phyloP scores from a whole-genome alignment of 371 early-diverging fungal species.

The Mucor mucedo region DNA sequence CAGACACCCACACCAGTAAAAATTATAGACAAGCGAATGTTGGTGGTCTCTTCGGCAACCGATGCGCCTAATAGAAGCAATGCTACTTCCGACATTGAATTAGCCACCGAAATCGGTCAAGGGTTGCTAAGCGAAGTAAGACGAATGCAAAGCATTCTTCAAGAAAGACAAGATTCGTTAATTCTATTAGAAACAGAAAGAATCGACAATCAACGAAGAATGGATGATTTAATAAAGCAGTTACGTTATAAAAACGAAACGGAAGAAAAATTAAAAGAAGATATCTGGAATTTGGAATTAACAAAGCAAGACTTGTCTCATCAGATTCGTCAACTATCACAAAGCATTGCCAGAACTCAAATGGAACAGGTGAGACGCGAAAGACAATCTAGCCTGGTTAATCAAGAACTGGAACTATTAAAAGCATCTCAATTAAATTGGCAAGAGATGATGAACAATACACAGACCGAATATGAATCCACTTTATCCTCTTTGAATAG shows the following conservation, averaged over 20 bases:
- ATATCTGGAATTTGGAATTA: conserved; percentile 45
- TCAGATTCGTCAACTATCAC: conserved; percentile 55
- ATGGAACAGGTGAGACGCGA: conserved; percentile 56
- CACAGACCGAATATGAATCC: conserved; percentile 30
- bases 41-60: conserved; percentile 7
- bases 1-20: not conserved
- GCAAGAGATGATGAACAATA: conserved; percentile 20
- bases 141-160: conserved; percentile 44
- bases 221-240: conserved; percentile 58
- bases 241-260: conserved; percentile 51
- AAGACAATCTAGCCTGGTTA: conserved; percentile 48
- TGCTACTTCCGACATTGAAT: conserved; percentile 27
- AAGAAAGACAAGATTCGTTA: conserved; percentile 59
- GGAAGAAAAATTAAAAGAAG: conserved; percentile 49
- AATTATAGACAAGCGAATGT: conserved; percentile 2
- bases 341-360: conserved; percentile 41
- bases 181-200: conserved; percentile 58
- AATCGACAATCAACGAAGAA: conserved; percentile 56
- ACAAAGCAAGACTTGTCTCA: conserved; percentile 44
- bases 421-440: conserved; percentile 24
- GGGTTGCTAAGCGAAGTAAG: conserved; percentile 46
- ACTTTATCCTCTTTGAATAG: conserved; percentile 21
- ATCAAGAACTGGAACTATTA: conserved; percentile 49
- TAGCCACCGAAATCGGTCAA: conserved; percentile 50
- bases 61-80: conserved; percentile 5